Evolutionary conservation across 1,284 basidiomycete species (phyloP).

Genomic region (Lignosus rhinocerotis): DNA sequence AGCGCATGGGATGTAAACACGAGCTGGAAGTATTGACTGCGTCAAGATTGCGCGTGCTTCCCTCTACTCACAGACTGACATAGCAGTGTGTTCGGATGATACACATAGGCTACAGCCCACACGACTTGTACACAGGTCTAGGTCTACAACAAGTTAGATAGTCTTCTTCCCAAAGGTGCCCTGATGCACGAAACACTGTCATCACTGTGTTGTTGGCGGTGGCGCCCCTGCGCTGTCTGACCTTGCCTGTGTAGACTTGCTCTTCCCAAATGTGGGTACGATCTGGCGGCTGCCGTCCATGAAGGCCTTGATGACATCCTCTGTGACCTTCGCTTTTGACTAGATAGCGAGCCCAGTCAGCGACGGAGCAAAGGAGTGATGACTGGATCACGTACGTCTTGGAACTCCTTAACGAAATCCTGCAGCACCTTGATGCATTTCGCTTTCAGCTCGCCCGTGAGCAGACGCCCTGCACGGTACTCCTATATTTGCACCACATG

Average conservation of each 20-base stretch:
- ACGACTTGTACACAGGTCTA: slow-evolving; percentile 8
- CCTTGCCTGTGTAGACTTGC: slow-evolving; percentile 5
- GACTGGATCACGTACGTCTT: slow-evolving; percentile 62
- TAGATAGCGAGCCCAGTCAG: slow-evolving; percentile 34
- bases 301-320: slow-evolving; percentile 75
- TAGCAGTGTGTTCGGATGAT: neutral
- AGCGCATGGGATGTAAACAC: slow-evolving; percentile 12
- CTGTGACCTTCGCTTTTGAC: slow-evolving; percentile 82
- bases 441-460: slow-evolving; percentile 93
- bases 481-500: slow-evolving; percentile 50
- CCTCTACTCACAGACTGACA: no score
- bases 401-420: slow-evolving; percentile 85
- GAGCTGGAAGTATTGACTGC: neutral
- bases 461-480: slow-evolving; percentile 85
- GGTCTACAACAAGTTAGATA: slow-evolving; percentile 21
- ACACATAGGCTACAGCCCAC: neutral
- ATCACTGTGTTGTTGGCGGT: slow-evolving; percentile 1
- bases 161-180: slow-evolving; percentile 5
- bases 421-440: slow-evolving; percentile 87
- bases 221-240: neutral
- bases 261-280: slow-evolving; percentile 47
- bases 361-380: neutral
- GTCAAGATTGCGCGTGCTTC: neutral
- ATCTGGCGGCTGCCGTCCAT: slow-evolving; percentile 89
- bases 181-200: neutral